Conservation (phyloP, 768 basidiomycete genomes). For the Suillus cothurnatus region DNA sequence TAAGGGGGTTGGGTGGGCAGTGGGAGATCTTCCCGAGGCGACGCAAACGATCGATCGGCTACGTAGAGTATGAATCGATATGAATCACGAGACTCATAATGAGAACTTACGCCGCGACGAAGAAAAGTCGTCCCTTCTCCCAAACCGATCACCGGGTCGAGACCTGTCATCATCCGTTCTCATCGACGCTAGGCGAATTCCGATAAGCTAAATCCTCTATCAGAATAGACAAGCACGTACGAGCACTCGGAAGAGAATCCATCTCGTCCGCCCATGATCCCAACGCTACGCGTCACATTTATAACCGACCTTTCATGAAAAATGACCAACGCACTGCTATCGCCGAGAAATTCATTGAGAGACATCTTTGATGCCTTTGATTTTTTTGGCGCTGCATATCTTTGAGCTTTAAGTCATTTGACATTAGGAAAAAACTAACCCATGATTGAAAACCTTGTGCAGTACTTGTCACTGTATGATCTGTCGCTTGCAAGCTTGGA, state of each 20-base stretch:
- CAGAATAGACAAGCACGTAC: slow-evolving; percentile 53
- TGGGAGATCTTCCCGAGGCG: slow-evolving; percentile 89
- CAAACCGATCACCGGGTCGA: slow-evolving; percentile 55
- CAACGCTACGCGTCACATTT: slow-evolving; percentile 50
- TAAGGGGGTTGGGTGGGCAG: slow-evolving; percentile 93
- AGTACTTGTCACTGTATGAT: slow-evolving; percentile 15
- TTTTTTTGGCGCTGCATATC: slow-evolving; percentile 75
- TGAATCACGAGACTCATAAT: slow-evolving; percentile 9
- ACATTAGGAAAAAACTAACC: slow-evolving; percentile 19
- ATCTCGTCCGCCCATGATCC: slow-evolving; percentile 99
- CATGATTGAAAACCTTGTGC: slow-evolving; percentile 26
- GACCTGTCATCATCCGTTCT: slow-evolving; percentile 67
- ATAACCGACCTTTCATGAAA: slow-evolving; percentile 16
- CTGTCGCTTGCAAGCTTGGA: slow-evolving; percentile 14
- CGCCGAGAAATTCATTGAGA: slow-evolving; percentile 89
- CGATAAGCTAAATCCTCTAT: slow-evolving; percentile 15
- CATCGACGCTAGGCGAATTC: slow-evolving; percentile 55
- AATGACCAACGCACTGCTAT: slow-evolving; percentile 60
- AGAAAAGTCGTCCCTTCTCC: slow-evolving; percentile 64
- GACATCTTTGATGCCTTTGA: slow-evolving; percentile 88
- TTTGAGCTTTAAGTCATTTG: slow-evolving; percentile 11
- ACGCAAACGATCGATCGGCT: slow-evolving; percentile 59
- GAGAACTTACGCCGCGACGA: slow-evolving; percentile 58
- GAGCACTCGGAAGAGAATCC: slow-evolving; percentile 90
- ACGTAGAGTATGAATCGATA: slow-evolving; percentile 18